A percentile compares a stretch with the other conserved stretches of the same genome.
phyloP scores from a whole-genome alignment of 208 protist species.

The Leptomonas pyrrhocoris region DNA sequence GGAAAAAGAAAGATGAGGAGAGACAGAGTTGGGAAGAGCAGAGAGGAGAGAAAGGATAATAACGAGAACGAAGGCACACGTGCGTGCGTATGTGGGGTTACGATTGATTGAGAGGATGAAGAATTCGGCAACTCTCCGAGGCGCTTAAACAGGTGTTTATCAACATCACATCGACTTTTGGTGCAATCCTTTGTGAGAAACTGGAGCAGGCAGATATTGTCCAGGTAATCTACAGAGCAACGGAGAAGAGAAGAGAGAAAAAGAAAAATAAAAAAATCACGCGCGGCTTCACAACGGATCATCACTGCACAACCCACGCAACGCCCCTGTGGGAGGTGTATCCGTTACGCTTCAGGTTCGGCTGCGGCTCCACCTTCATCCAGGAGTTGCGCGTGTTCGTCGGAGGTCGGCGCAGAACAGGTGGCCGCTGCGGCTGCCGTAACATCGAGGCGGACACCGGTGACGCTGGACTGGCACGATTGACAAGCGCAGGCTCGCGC shows the following conservation, averaged over 20 bases:
- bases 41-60: background rate
- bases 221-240: background rate
- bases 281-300: no score
- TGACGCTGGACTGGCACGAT: background rate
- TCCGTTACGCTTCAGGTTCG: conserved; percentile 31
- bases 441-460: no score
- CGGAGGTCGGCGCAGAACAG: conserved; percentile 12
- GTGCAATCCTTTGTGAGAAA: no score
- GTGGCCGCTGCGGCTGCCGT: background rate
- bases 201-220: no score
- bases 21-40: background rate
- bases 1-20: background rate
- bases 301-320: conserved; percentile 58
- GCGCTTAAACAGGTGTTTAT: no score
- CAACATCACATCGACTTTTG: no score
- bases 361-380: conserved; percentile 39
- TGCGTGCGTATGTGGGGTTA: no score
- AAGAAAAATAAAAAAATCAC: background rate
- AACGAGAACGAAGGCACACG: no score
- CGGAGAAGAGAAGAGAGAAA: background rate
- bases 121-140: no score
- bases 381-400: background rate
- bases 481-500: background rate
- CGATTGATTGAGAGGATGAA: no score
- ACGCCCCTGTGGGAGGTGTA: conserved; percentile 42